Evolutionary conservation across 2,329 filamentous ascomycete genomes (phyloP), one percentile per base, ranked within the genome.

Genomic region (Colletotrichum falcatum): DNA sequence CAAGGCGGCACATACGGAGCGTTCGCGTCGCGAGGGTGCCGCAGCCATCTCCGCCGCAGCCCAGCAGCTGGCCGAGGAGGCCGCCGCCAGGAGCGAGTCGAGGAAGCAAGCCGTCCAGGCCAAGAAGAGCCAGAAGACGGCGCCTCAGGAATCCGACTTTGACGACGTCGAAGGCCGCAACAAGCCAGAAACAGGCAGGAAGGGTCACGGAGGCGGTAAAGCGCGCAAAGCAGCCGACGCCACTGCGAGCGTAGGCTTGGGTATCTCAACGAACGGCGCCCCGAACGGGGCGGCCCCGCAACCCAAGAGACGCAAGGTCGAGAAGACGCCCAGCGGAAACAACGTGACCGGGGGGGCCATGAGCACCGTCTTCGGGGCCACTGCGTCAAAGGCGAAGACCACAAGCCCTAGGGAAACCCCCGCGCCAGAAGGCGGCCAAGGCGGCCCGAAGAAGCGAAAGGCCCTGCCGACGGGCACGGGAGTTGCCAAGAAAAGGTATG

Each of bases 91-190:
- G 75, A 96, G 94, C 79, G 94, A 97, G 77, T 91, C 92, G 42
- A 88, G 94, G 73, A 94, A 95, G 77, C 94, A 97, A 80, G 92
- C 94, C 28, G 86, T 95, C 71, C 87, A 91, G 73, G 92, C 92
- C 49, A 93, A 92, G 77, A 94, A 92, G 78, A 92, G 90, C 73
- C 88, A 89, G 73, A 91, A 90, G 76, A 85, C 83, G 63, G 89
- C 92, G 54, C 90, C 92, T 70, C 86, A 88, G 42, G 94, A 97
- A 73, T 93, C 92, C 0, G 94, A 97, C 76, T 90, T 91, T 73
- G 94, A 97, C 74, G 94, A 97, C 61, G 83, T 84, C 64, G 85
- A 87, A 37, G 83, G 80, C 42, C 83, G 86, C 60, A 77, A 79
- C 39, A 89, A 87, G 73, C 75, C 78, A 46, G 85, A 86, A 59